Base-by-base conservation (phyloP, 1,284 basidiomycete genomes). In the Mycena citricolor region DNA sequence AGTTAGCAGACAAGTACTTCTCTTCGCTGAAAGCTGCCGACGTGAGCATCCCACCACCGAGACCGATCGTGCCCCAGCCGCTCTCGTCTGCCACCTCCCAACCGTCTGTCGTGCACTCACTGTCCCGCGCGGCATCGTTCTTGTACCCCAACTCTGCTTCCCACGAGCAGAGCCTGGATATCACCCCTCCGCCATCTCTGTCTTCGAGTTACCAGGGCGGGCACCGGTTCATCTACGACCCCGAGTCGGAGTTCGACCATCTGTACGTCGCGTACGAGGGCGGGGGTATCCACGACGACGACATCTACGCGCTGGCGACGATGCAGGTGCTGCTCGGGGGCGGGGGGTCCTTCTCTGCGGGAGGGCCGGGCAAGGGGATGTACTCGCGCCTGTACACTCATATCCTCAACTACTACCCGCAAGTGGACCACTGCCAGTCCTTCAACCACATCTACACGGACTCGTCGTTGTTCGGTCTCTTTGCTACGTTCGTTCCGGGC, bases 361-460 rank as follows among this genome's bases (percentile, higher is more conserved):
- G 93, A 54, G 95, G 95, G 3, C 95, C 95, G 2, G 95, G 95
- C 32, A 99, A 99, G 72, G 97, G 95, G 58, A 98, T 99, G 94
- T 98, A 97, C 74, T 94, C 92, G 28, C 86, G 95, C 14, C 70
- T 98, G 40, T 98, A 98, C 73, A 95, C 93, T n/a, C 87, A 94
- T 62, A 93, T 99, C 55, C 82, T 99, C 51, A 97, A 98, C 64
- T 88, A 92, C 61, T 90, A 92, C 70, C 83, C 94, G 49, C 86
- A 92, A 58, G 82, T 99, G 60, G 95, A 99, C 68, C 91, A 94
- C 65, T 97, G 94, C 65, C 86, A 91, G n/a, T 89, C 92, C 21
- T 97, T 97, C 83, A 93, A 98, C 65, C 94, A 98, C 68, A 95
- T 95, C 61, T 99, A 98, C 69, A 84, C 86, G 47, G 94, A 98